phyloP scores from a whole-genome alignment of 2,329 filamentous ascomycete genomes.

The Aspergillus pseudoviridinutans region DNA sequence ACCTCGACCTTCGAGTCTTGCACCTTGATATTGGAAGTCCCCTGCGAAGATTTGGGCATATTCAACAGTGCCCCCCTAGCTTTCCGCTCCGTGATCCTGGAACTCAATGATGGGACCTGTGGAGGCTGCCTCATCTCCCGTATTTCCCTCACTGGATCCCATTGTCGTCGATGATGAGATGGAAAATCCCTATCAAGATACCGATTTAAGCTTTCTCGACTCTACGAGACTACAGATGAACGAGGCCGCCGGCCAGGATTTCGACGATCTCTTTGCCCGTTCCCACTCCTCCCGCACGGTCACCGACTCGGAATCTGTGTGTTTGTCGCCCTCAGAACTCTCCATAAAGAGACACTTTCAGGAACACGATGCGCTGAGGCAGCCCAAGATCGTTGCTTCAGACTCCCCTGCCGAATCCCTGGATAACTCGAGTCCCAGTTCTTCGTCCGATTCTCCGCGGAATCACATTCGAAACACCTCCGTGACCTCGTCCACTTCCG shows the following conservation, averaged over 20 bases:
- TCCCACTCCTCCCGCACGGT: slow-evolving; percentile 28
- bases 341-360: slow-evolving; percentile 27
- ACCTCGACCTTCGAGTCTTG: neutral
- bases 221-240: slow-evolving; percentile 35
- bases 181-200: slow-evolving; percentile 37
- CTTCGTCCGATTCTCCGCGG: slow-evolving; percentile 40
- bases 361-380: slow-evolving; percentile 31
- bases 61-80: slow-evolving; percentile 6
- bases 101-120: slow-evolving; percentile 34
- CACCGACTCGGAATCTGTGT: slow-evolving; percentile 24
- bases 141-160: slow-evolving; percentile 37
- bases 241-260: slow-evolving; percentile 36
- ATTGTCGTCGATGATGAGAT: slow-evolving; percentile 43
- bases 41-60: slow-evolving; percentile 5
- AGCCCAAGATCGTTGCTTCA: slow-evolving; percentile 29
- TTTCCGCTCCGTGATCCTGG: slow-evolving; percentile 1
- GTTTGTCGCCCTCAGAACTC: slow-evolving; percentile 27
- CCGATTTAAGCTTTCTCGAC: slow-evolving; percentile 43
- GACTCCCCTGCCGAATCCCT: slow-evolving; percentile 44
- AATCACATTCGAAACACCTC: slow-evolving; percentile 41
- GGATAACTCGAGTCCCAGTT: slow-evolving; percentile 41
- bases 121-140: slow-evolving; percentile 33
- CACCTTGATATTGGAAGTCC: neutral
- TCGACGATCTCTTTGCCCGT: slow-evolving; percentile 40
- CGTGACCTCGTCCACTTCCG: slow-evolving; percentile 38